Percentiles rank a stretch among this genome's conserved stretches.
These are phyloP conservation scores for Sclerotinia spermophila DNA, from an alignment of 2,329 filamentous ascomycete genomes.

Conservation along the genomic window DNA sequence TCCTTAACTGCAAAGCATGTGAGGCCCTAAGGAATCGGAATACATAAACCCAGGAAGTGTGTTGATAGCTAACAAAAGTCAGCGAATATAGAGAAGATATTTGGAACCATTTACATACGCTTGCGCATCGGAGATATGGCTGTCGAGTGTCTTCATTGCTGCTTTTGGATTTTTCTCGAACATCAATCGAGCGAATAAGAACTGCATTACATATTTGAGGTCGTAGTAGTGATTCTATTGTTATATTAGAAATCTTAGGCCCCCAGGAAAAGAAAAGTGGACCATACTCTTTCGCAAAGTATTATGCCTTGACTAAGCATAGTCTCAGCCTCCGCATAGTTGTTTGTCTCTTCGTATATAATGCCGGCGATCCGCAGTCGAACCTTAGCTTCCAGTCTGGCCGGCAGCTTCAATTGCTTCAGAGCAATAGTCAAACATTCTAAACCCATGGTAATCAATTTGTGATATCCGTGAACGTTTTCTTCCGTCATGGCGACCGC, in stretches of 20 bases:
- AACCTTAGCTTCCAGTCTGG: slow-evolving; percentile 65
- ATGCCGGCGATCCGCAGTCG: slow-evolving; percentile 69
- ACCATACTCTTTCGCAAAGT: slow-evolving; percentile 59
- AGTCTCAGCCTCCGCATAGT: slow-evolving; percentile 69
- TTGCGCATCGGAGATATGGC: slow-evolving; percentile 64
- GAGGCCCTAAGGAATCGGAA: slow-evolving; percentile 71
- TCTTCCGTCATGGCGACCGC: slow-evolving; percentile 48
- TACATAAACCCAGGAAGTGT: slow-evolving; percentile 71
- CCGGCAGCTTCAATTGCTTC: slow-evolving; percentile 56
- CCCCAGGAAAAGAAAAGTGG: neutral
- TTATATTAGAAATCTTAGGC: neutral
- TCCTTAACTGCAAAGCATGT: slow-evolving; percentile 60
- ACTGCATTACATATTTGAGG: slow-evolving; percentile 74
- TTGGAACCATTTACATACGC: slow-evolving; percentile 45
- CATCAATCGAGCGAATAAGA: slow-evolving; percentile 65
- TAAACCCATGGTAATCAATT: slow-evolving; percentile 67
- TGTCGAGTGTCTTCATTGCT: slow-evolving; percentile 68
- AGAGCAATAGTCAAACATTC: slow-evolving; percentile 69
- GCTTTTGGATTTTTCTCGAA: slow-evolving; percentile 70
- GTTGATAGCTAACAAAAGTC: slow-evolving; percentile 48
- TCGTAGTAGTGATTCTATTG: slow-evolving; percentile 55
- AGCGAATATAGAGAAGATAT: slow-evolving; percentile 16
- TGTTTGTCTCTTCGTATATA: slow-evolving; percentile 70
- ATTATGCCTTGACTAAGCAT: slow-evolving; percentile 67
- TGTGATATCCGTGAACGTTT: slow-evolving; percentile 64